Percentiles rank a stretch among this genome's conserved stretches.
These are phyloP conservation scores for Talaromyces thailandensis DNA, from an alignment of 495 filamentous ascomycete genomes.

Conservation along the genomic window DNA sequence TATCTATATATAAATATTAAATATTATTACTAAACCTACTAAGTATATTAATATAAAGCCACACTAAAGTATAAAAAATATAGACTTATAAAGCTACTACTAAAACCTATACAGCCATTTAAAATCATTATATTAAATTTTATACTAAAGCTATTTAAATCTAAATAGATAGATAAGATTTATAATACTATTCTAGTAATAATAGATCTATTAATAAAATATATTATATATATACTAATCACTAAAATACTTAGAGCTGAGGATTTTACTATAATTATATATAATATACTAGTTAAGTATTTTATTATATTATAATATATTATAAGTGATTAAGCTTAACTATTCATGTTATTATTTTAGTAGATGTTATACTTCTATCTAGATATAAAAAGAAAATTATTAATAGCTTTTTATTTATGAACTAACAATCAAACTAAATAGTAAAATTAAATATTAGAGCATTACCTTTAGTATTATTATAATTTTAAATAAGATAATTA, in stretches of 20 bases:
- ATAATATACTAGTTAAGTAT: not conserved
- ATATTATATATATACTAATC: slow-evolving; percentile 2
- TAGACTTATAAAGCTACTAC: slow-evolving; percentile 5
- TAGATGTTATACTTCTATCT: slow-evolving; percentile 3
- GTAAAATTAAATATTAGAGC: slow-evolving; percentile 13
- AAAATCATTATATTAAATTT: slow-evolving; percentile 12
- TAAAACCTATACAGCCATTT: not conserved
- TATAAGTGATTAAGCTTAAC: not conserved
- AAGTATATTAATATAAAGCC: not conserved
- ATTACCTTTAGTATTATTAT: slow-evolving; percentile 11
- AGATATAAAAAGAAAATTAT: too few species aligned
- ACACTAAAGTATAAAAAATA: slow-evolving; percentile 5
- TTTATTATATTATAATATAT: not conserved
- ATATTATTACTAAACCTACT: too few species aligned
- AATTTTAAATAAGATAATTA: slow-evolving; percentile 16
- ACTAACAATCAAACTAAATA: slow-evolving; percentile 10
- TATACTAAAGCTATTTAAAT: slow-evolving; percentile 8
- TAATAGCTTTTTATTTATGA: too few species aligned
- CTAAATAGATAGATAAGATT: not conserved
- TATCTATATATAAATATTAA: too few species aligned
- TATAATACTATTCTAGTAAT: slow-evolving; percentile 12
- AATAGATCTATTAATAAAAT: slow-evolving; percentile 10
- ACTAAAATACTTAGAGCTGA: not conserved
- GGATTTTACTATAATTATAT: slow-evolving; percentile 4
- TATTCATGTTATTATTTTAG: slow-evolving; percentile 10